Conservation (phyloP, 2,329 filamentous ascomycete species). For the Hortaea sp. region DNA sequence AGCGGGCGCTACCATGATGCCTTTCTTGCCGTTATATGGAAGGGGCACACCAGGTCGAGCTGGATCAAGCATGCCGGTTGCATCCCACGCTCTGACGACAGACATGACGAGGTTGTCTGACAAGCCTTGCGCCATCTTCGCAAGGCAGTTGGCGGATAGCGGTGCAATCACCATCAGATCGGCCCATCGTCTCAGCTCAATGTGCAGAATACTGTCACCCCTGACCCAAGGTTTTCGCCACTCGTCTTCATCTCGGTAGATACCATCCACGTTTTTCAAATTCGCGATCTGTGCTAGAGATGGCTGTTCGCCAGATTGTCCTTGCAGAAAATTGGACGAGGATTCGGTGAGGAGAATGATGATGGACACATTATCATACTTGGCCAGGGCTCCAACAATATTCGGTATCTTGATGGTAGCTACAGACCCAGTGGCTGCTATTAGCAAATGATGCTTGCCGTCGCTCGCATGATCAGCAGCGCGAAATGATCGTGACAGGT, state of each 20-base stretch:
- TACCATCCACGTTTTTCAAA: conserved; percentile 63
- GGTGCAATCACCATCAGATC: conserved; percentile 72
- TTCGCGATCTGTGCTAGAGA: conserved; percentile 47
- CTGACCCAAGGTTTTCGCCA: conserved; percentile 72
- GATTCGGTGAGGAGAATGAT: conserved; percentile 71
- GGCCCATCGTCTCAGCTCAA: conserved; percentile 76
- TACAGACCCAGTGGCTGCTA: conserved; percentile 63
- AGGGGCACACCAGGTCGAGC: conserved; percentile 14
- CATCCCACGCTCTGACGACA: conserved; percentile 82
- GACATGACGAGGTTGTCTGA: conserved; percentile 64
- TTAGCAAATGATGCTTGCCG: conserved; percentile 50
- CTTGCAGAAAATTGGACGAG: conserved; percentile 64
- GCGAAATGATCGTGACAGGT: too few species aligned
- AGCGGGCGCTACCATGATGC: conserved; percentile 65
- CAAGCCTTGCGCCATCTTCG: conserved; percentile 70
- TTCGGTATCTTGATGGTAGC: conserved; percentile 68
- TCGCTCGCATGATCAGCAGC: conserved; percentile 35
- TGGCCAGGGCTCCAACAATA: conserved; percentile 44
- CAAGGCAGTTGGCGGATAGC: conserved; percentile 73
- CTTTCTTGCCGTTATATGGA: conserved; percentile 40
- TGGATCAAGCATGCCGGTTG: conserved; percentile 48
- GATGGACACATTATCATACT: conserved; percentile 55
- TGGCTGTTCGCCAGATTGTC: conserved; percentile 70
- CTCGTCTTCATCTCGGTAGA: conserved; percentile 79
- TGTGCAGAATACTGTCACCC: conserved; percentile 75